Evolutionary conservation across 176 grass and related monocot genomes (phyloP).

Genomic region (Musa acuminata): DNA sequence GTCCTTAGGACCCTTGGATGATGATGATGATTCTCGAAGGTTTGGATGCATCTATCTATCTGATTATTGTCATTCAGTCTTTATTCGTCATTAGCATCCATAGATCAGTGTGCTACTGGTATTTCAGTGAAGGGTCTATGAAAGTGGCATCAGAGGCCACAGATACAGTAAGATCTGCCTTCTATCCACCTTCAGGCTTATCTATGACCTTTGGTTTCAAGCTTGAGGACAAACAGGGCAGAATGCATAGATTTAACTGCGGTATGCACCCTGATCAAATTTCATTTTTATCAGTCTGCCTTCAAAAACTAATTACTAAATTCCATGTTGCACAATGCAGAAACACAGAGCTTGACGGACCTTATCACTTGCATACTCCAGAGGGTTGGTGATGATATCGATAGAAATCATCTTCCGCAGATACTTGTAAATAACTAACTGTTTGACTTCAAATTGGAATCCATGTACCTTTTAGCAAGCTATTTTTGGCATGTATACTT

Average conservation of each 20-base stretch:
- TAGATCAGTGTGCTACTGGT: constrained; percentile 6
- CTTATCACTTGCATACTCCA: constrained; percentile 82
- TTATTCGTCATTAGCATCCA: neutral
- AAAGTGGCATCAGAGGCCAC: constrained; percentile 66
- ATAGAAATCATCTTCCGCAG: constrained; percentile 73
- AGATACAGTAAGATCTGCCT: constrained; percentile 54
- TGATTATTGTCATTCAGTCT: neutral
- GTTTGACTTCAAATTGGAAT: no score
- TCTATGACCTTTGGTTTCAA: constrained; percentile 86
- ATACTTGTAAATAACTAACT: constrained; percentile 57
- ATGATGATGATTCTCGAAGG: constrained; percentile 81
- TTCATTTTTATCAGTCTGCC: neutral
- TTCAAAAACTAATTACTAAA: neutral
- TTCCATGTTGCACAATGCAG: constrained; percentile 21
- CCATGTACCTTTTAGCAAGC: neutral
- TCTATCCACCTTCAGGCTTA: constrained; percentile 63
- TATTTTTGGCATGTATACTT: neutral
- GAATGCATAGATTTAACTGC: constrained; percentile 96
- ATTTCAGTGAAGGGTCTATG: constrained; percentile 76
- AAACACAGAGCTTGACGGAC: constrained; percentile 64
- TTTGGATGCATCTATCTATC: constrained; percentile 20
- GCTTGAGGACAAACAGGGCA: constrained; percentile 86
- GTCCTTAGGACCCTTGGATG: constrained; percentile 78
- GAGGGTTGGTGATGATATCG: constrained; percentile 75
- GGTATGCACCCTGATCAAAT: constrained; percentile 37